Percentiles rank a stretch among this genome's conserved stretches.
Conservation (phyloP, 1,284 basidiomycete genomes). For the Austropuccinia psidii region DNA sequence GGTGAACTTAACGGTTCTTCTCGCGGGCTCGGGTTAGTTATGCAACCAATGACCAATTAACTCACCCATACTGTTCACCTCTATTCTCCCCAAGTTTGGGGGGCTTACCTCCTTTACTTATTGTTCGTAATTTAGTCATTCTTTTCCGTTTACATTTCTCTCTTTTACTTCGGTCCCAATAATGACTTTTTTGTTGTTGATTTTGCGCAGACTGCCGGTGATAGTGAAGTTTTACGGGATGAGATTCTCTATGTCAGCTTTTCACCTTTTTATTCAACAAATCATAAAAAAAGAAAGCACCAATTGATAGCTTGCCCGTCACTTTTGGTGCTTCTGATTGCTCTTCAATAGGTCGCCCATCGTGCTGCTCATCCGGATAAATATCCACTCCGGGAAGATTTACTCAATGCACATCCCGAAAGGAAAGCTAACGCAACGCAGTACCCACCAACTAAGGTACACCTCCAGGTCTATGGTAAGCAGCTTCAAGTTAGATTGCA, state of each 20-base stretch:
- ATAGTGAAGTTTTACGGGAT: constrained; percentile 85
- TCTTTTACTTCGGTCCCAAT: neutral
- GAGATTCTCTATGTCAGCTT: constrained; percentile 80
- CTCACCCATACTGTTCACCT: constrained; percentile 79
- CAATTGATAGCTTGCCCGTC: too few relatives aligned
- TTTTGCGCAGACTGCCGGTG: constrained; percentile 54
- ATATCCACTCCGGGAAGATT: constrained; percentile 61
- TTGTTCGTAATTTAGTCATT: constrained; percentile 53
- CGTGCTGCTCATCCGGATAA: constrained; percentile 75
- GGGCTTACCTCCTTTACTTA: constrained; percentile 75
- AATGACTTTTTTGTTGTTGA: neutral
- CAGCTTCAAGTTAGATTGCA: neutral
- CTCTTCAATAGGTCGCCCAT: constrained; percentile 61
- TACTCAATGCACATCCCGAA: constrained; percentile 48
- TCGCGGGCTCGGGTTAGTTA: constrained; percentile 51
- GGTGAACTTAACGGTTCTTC: neutral
- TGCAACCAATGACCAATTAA: constrained; percentile 70
- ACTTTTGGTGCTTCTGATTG: neutral
- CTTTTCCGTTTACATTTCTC: neutral
- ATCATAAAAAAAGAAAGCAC: constrained; percentile 30
- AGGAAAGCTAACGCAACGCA: constrained; percentile 40
- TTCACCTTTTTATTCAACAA: neutral
- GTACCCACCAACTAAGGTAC: constrained; percentile 67
- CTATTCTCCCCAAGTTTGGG: constrained; percentile 67
- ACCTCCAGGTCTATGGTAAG: constrained; percentile 63